Evolutionary conservation across 768 basidiomycete genomes (phyloP).

Genomic region (Tulasnella sp.): DNA sequence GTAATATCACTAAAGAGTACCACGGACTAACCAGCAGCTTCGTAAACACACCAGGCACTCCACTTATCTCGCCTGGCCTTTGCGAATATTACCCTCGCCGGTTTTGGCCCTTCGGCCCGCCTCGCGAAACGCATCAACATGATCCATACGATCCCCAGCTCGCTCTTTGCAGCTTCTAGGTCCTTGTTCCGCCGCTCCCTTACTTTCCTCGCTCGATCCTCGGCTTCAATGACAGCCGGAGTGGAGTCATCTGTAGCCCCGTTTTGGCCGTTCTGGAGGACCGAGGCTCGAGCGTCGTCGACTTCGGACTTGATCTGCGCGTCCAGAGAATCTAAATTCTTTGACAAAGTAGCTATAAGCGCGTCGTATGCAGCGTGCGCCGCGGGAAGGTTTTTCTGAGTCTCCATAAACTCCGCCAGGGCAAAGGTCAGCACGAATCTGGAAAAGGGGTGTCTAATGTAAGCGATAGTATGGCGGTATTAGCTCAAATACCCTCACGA

Average conservation of each 20-base stretch:
- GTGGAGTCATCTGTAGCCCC: not conserved
- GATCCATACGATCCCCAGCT: conserved; percentile 58
- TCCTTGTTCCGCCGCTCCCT: conserved; percentile 28
- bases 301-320: conserved; percentile 22
- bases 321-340: conserved; percentile 48
- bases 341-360: conserved; percentile 56
- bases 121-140: conserved; percentile 91
- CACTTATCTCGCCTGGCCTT: conserved; percentile 68
- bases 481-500: conserved; percentile 38
- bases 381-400: conserved; percentile 49
- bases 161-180: conserved; percentile 47
- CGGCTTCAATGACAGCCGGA: conserved; percentile 15
- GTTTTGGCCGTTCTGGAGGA: not conserved
- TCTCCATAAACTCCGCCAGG: conserved; percentile 63
- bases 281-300: conserved; percentile 30
- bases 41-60: conserved; percentile 87
- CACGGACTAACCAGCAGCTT: conserved; percentile 63
- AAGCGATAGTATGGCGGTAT: not conserved
- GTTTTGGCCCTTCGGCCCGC: conserved; percentile 76
- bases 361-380: conserved; percentile 64
- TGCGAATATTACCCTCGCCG: conserved; percentile 65
- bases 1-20: not conserved
- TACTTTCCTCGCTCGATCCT: conserved; percentile 20
- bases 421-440: conserved; percentile 90
- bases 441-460: not conserved